phyloP scores from a whole-genome alignment of 768 basidiomycete species.

The Lactifluus volemus region DNA sequence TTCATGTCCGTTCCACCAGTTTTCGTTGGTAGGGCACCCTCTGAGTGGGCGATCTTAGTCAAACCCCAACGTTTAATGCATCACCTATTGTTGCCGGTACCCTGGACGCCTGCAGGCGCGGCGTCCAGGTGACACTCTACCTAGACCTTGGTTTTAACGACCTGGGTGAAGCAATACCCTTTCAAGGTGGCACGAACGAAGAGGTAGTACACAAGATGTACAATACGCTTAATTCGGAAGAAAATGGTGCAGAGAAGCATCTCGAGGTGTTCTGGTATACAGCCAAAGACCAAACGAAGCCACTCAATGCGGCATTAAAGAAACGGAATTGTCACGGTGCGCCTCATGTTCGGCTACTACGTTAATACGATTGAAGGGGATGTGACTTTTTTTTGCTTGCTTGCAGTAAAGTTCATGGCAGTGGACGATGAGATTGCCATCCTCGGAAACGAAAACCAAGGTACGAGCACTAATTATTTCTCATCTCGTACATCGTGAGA shows the following conservation, averaged over 20 bases:
- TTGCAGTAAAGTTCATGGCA: slow-evolving; percentile 51
- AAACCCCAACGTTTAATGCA: slow-evolving; percentile 67
- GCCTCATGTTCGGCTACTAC: slow-evolving; percentile 12
- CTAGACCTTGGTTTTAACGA: slow-evolving; percentile 52
- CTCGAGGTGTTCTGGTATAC: slow-evolving; percentile 52
- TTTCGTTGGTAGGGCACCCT: background rate
- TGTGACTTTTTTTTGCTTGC: background rate
- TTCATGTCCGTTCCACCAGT: slow-evolving; percentile 41
- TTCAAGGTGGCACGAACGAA: slow-evolving; percentile 65
- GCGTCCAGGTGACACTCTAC: slow-evolving; percentile 51
- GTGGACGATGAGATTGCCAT: slow-evolving; percentile 60
- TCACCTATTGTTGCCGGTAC: slow-evolving; percentile 49
- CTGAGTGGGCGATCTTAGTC: slow-evolving; percentile 27
- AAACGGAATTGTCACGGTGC: slow-evolving; percentile 61
- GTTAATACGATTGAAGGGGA: background rate
- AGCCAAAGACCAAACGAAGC: slow-evolving; percentile 55
- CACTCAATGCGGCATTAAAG: slow-evolving; percentile 56
- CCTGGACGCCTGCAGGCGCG: slow-evolving; percentile 51
- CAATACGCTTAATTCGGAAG: slow-evolving; percentile 36
- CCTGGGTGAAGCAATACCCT: slow-evolving; percentile 44
- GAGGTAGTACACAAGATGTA: slow-evolving; percentile 58
- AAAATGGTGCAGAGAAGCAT: slow-evolving; percentile 35
- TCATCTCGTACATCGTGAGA: too few relatives aligned
- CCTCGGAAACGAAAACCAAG: slow-evolving; percentile 63
- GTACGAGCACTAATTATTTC: slow-evolving; percentile 22